Evolutionary conservation across 2,329 filamentous ascomycete genomes (phyloP).

Genomic region (Cyphellophora attinorum): DNA sequence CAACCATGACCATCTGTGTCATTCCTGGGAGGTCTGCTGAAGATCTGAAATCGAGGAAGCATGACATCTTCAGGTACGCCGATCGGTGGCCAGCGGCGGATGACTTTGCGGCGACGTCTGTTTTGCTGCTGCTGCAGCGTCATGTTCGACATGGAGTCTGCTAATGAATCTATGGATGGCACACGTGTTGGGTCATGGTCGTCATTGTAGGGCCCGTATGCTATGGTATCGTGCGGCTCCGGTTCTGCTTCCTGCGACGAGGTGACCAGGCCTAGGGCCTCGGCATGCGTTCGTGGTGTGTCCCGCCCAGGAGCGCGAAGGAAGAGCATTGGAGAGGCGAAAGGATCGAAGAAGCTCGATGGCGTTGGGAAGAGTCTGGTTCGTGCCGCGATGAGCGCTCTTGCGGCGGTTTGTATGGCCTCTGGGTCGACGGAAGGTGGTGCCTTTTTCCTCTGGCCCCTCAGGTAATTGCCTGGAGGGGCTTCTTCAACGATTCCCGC

Average conservation of each 20-base stretch:
- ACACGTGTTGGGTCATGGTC: constrained; percentile 4
- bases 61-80: constrained; percentile 11
- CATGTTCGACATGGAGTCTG: background rate
- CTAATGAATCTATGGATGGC: background rate
- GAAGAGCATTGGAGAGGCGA: constrained; percentile 33
- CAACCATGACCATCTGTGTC: constrained; percentile 7
- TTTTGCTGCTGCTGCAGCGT: background rate
- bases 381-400: constrained; percentile 23
- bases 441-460: constrained; percentile 11
- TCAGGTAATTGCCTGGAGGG: constrained; percentile 1
- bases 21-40: constrained; percentile 6
- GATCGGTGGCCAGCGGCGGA: constrained; percentile 15
- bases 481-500: constrained; percentile 7
- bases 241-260: background rate
- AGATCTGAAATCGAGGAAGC: constrained; percentile 13
- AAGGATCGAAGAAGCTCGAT: constrained; percentile 32
- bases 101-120: constrained; percentile 14
- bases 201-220: constrained; percentile 6
- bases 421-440: constrained; percentile 7
- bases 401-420: constrained; percentile 9
- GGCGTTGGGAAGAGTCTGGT: constrained; percentile 26
- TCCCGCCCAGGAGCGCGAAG: constrained; percentile 31
- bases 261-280: constrained; percentile 6
- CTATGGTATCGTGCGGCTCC: constrained; percentile 2
- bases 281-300: constrained; percentile 18